Evolutionary conservation across 2,329 filamentous ascomycete species (phyloP).

Genomic region (Sclerotinia minor): DNA sequence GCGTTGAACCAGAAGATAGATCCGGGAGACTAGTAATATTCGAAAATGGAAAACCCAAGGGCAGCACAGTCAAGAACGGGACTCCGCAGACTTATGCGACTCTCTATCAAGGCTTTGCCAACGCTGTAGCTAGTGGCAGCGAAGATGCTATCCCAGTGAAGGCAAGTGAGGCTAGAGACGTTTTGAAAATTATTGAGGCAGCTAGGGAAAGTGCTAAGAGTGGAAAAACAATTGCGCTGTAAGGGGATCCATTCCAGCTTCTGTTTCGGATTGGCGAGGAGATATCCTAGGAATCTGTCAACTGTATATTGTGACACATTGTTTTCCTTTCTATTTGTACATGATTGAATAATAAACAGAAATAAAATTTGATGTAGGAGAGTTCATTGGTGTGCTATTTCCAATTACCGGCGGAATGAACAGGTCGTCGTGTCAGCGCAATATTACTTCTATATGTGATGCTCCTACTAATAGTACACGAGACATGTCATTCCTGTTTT

Average conservation of each 20-base stretch:
- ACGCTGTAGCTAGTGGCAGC: constrained; percentile 50
- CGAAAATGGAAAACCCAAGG: constrained; percentile 48
- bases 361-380: background rate
- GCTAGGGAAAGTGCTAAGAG: constrained; percentile 53
- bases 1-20: constrained; percentile 58
- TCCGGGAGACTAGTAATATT: constrained; percentile 61
- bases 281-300: background rate
- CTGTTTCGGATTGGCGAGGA: background rate
- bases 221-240: constrained; percentile 42
- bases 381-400: background rate
- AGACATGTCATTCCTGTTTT: no score
- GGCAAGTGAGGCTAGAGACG: constrained; percentile 52
- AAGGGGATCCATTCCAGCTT: background rate
- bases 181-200: constrained; percentile 58
- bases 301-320: background rate
- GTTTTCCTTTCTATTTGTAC: background rate
- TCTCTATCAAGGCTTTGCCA: constrained; percentile 61
- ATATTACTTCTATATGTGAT: no score
- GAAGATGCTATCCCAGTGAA: constrained; percentile 55
- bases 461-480: no score
- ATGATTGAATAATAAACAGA: background rate
- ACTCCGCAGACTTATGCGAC: constrained; percentile 66
- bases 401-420: background rate
- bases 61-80: constrained; percentile 56
- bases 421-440: no score